Conservation (phyloP, 2,329 filamentous ascomycete genomes). For the Aspergillus luchuensis region DNA sequence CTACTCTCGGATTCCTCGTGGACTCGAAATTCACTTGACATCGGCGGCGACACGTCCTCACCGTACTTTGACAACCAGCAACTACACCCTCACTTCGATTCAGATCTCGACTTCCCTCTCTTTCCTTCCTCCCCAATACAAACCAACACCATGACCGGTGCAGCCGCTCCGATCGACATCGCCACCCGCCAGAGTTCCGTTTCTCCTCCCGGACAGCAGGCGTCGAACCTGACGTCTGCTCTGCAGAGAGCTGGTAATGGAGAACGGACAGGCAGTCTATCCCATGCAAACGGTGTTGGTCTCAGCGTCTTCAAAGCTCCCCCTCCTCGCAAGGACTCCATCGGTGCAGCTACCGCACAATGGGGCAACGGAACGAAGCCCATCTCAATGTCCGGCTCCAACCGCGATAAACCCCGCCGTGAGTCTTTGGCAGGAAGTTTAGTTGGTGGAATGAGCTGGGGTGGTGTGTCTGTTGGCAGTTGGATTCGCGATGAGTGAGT, state of each 20-base stretch:
- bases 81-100: constrained; percentile 34
- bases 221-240: constrained; percentile 64
- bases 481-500: constrained; percentile 98
- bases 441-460: constrained; percentile 89
- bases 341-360: constrained; percentile 53
- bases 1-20: constrained; percentile 45
- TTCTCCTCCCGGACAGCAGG: constrained; percentile 61
- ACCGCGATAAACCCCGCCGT: constrained; percentile 54
- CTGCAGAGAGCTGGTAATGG: constrained; percentile 54
- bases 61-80: constrained; percentile 36
- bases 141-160: constrained; percentile 52
- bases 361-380: constrained; percentile 61
- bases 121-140: constrained; percentile 41
- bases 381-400: constrained; percentile 58
- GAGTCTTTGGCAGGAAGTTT: constrained; percentile 65
- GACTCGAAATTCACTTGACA: constrained; percentile 44
- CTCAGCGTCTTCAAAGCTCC: constrained; percentile 42
- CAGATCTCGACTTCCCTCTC: constrained; percentile 42
- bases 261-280: constrained; percentile 46
- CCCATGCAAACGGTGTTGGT: constrained; percentile 46
- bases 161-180: constrained; percentile 62
- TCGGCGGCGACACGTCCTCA: constrained; percentile 34
- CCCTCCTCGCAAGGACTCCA: constrained; percentile 57
- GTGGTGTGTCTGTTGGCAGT: constrained; percentile 91
- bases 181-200: constrained; percentile 59